Conservation (phyloP, 371 early-diverging fungal species). For the Mucor sp. region DNA sequence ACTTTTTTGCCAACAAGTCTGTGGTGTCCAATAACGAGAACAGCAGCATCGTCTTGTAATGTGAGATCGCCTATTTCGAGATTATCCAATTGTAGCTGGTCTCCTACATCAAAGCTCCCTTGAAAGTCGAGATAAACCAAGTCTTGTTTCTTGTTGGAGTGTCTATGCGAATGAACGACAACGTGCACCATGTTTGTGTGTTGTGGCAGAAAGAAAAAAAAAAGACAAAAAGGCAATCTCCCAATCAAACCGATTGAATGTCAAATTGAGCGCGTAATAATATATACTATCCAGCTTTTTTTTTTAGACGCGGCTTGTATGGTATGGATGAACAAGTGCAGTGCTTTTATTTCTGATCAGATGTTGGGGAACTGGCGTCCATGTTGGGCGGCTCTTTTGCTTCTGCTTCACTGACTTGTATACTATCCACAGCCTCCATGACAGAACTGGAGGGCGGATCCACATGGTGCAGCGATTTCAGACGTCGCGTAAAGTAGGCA, state of each 20-base stretch:
- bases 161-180: slow-evolving; percentile 25
- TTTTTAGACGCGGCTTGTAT: not conserved
- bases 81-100: slow-evolving; percentile 23
- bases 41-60: slow-evolving; percentile 38
- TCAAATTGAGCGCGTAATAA: not conserved
- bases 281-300: no score
- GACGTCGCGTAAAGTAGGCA: slow-evolving; percentile 63
- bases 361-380: not conserved
- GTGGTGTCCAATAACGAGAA: slow-evolving; percentile 53
- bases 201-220: not conserved
- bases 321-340: no score
- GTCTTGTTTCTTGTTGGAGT: slow-evolving; percentile 20
- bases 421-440: slow-evolving; percentile 70
- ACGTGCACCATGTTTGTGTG: slow-evolving; percentile 32
- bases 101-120: slow-evolving; percentile 46
- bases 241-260: not conserved
- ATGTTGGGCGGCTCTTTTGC: not conserved
- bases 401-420: not conserved
- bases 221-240: not conserved
- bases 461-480: slow-evolving; percentile 70
- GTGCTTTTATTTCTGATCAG: not conserved
- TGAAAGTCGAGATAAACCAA: slow-evolving; percentile 55
- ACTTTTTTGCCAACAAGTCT: slow-evolving; percentile 46
- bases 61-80: slow-evolving; percentile 45
- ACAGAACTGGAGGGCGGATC: slow-evolving; percentile 76